Evolutionary conservation across 2,329 filamentous ascomycete genomes (phyloP), one percentile per base, ranked within the genome.

Genomic region (Colletotrichum tamarilloi): DNA sequence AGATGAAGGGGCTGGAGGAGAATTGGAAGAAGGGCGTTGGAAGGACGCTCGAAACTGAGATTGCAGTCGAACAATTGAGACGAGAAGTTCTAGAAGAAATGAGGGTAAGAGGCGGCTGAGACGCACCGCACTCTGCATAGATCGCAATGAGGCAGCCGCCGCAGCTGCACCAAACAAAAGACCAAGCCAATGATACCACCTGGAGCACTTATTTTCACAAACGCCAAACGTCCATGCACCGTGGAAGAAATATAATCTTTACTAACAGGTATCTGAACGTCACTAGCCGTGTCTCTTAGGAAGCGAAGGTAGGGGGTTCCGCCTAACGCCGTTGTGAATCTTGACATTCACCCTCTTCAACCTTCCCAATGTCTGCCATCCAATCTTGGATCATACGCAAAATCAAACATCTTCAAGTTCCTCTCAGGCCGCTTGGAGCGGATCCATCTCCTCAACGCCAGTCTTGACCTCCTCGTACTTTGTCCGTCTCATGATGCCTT

Each of bases 401-500:
- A 62, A 22, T 11, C 28, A 35, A 59, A 30, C 52, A 22, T 42
- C 52, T 22, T 14, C 8, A 7, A 26, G 46, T 58, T 16, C 26
- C 75, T 75, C 81, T 62, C 75, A 76, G 72, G 71, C 79, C 58
- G 81, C 81, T 75, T 90, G 87, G 77, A 94, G 84, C 28, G 92
- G 92, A 80, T 94, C 92, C 81, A 93, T 87, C 77, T 91, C 89
- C 80, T 93, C 90, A 8, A 92, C 90, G 6, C 90, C 89, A 26
- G 88, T 87, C 81, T 87, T 88, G 77, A 91, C 87, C 30, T 87
- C 88, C 73, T 88, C 85, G 77, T 92, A 92, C 79, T 87, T 87
- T 59, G 90, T 94, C 79, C 97, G 90, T 82, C 97, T 90, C 94
- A 99, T 95, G 81, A 98, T 97, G 74, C 95, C 92, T 84, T 98